These are phyloP conservation scores for Articulospora tetracladia DNA, from an alignment of 495 filamentous ascomycete species.

Conservation along the genomic window DNA sequence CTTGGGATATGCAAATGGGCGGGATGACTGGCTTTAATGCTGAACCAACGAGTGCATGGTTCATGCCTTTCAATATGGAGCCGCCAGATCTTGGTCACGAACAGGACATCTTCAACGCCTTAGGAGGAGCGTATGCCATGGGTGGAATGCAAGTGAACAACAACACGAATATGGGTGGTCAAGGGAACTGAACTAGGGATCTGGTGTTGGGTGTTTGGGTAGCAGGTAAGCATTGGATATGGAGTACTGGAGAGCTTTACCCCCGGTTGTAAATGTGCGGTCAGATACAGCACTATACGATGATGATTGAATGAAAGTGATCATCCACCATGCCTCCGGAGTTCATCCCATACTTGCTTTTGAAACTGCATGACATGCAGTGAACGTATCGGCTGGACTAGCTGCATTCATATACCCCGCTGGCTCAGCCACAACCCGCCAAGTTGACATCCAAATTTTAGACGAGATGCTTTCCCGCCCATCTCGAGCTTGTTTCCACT, in stretches of 20 bases:
- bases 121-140: constrained; percentile 19
- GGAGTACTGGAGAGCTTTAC: neutral
- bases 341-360: neutral
- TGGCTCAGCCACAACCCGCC: neutral
- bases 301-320: neutral
- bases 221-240: neutral
- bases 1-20: constrained; percentile 26
- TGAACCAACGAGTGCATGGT: constrained; percentile 76
- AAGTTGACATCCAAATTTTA: neutral
- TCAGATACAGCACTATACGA: neutral
- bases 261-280: neutral
- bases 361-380: too few species aligned
- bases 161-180: constrained; percentile 16
- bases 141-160: constrained; percentile 19
- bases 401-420: neutral
- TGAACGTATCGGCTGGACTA: neutral
- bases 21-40: constrained; percentile 26
- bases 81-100: constrained; percentile 60
- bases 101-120: constrained; percentile 17
- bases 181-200: constrained; percentile 12
- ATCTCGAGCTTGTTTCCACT: neutral
- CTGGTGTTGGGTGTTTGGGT: constrained; percentile 2
- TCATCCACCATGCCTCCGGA: neutral
- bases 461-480: neutral
- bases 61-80: constrained; percentile 91